Evolutionary conservation across 208 protist genomes (phyloP).

Genomic region (Naegleria lovaniensis): DNA sequence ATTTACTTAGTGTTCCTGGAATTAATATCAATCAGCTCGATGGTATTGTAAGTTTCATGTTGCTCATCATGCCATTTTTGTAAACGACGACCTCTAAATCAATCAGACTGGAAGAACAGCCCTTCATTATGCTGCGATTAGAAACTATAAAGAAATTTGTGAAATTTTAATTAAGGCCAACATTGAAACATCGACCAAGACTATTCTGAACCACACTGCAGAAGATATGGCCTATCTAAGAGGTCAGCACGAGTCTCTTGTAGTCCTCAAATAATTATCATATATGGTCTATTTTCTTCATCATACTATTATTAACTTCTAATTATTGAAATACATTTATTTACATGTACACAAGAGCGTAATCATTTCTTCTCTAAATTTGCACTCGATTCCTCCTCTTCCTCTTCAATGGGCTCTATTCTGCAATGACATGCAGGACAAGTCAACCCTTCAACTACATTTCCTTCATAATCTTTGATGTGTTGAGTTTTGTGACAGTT

Average conservation of each 20-base stretch:
- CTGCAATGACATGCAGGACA: neutral
- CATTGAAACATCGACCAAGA: neutral
- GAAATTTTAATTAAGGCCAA: neutral
- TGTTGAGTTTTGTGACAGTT: neutral
- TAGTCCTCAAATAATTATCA: neutral
- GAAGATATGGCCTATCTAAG: neutral
- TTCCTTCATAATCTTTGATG: neutral
- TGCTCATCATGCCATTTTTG: too few relatives aligned
- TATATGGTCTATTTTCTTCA: neutral
- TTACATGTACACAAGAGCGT: neutral
- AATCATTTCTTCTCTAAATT: neutral
- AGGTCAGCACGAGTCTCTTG: neutral
- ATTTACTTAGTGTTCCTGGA: neutral
- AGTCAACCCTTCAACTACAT: neutral
- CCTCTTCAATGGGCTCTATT: neutral
- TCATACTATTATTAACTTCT: neutral
- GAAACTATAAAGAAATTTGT: neutral
- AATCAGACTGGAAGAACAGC: neutral
- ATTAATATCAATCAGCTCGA: neutral
- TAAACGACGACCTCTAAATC: too few relatives aligned
- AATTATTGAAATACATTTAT: neutral
- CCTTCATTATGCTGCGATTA: neutral
- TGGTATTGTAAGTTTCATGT: neutral
- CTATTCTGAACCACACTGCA: neutral
- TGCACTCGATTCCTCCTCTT: neutral